Evolutionary conservation across 768 basidiomycete genomes (phyloP).

Genomic region (Strobilomyces dryophilus): DNA sequence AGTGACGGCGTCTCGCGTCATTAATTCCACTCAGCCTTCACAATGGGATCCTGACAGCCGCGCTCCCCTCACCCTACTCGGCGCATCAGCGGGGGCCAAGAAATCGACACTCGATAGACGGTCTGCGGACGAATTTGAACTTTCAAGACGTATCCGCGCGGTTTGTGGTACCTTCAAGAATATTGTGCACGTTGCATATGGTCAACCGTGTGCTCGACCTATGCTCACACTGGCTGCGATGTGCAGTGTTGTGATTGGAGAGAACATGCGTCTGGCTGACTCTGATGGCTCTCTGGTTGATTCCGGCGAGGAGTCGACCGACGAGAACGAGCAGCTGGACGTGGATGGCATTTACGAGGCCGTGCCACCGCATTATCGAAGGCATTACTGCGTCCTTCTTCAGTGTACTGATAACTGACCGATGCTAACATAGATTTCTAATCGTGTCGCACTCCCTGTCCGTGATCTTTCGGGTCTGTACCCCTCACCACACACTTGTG

Average conservation of each 20-base stretch:
- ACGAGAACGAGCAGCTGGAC: constrained; percentile 25
- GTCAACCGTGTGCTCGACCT: constrained; percentile 10
- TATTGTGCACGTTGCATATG: constrained; percentile 38
- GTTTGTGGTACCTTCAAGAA: constrained; percentile 56
- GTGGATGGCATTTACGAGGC: constrained; percentile 45
- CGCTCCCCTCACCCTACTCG: constrained; percentile 38
- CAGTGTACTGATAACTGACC: constrained; percentile 10
- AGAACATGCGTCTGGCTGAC: constrained; percentile 33
- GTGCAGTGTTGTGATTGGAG: constrained; percentile 47
- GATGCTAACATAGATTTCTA: constrained; percentile 35
- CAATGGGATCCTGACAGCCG: constrained; percentile 18
- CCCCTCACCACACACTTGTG: constrained; percentile 46
- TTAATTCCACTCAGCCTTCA: constrained; percentile 15
- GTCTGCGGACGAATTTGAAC: constrained; percentile 35
- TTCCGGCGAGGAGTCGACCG: constrained; percentile 20
- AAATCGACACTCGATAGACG: constrained; percentile 34
- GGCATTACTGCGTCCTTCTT: constrained; percentile 32
- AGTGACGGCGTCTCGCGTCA: constrained; percentile 12
- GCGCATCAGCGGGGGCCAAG: constrained; percentile 32
- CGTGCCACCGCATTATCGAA: constrained; percentile 49
- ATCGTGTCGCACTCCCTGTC: constrained; percentile 51
- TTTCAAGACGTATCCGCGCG: constrained; percentile 47
- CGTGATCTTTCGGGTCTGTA: constrained; percentile 42
- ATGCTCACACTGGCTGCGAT: constrained; percentile 41
- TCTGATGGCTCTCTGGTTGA: constrained; percentile 11